Percentiles rank a stretch among this genome's conserved stretches.
phyloP scores from a whole-genome alignment of 2,329 filamentous ascomycete genomes.

The Pseudopyrenochaeta lycopersici region DNA sequence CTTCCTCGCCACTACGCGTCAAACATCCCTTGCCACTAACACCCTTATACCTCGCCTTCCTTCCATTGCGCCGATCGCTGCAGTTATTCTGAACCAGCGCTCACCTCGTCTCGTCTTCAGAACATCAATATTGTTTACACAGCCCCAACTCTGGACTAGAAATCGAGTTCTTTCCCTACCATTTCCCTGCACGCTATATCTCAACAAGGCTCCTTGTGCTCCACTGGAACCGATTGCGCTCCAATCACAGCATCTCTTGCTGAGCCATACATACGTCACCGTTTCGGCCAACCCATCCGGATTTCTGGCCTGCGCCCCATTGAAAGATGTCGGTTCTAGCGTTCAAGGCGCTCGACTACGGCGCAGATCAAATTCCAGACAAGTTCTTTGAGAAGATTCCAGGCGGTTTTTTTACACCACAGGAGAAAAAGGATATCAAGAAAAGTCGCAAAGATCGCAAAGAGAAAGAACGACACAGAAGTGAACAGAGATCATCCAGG shows the following conservation, averaged over 20 bases:
- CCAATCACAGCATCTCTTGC: constrained; percentile 43
- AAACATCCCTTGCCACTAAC: constrained; percentile 10
- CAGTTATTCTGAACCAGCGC: not conserved
- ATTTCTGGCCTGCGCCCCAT: constrained; percentile 31
- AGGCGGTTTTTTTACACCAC: constrained; percentile 48
- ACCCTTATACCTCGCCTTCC: not conserved
- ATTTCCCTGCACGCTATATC: constrained; percentile 33
- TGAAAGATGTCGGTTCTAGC: constrained; percentile 47
- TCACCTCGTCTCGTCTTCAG: constrained; percentile 6
- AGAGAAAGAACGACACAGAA: constrained; percentile 21
- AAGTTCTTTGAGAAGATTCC: constrained; percentile 49
- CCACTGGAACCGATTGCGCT: constrained; percentile 19
- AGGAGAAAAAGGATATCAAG: constrained; percentile 38
- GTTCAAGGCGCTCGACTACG: constrained; percentile 50
- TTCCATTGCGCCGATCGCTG: not conserved
- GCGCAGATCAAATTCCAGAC: constrained; percentile 51
- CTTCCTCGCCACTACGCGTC: constrained; percentile 18
- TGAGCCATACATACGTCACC: constrained; percentile 44
- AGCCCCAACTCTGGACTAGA: constrained; percentile 5
- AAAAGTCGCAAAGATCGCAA: constrained; percentile 26
- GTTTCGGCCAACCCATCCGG: constrained; percentile 25
- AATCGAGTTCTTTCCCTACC: constrained; percentile 12
- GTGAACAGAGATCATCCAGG: constrained; percentile 21
- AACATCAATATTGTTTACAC: constrained; percentile 19
- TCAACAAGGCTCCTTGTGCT: constrained; percentile 27